phyloP scores from a whole-genome alignment of 202 grass and related monocot genomes.

The Eragrostis tef region DNA sequence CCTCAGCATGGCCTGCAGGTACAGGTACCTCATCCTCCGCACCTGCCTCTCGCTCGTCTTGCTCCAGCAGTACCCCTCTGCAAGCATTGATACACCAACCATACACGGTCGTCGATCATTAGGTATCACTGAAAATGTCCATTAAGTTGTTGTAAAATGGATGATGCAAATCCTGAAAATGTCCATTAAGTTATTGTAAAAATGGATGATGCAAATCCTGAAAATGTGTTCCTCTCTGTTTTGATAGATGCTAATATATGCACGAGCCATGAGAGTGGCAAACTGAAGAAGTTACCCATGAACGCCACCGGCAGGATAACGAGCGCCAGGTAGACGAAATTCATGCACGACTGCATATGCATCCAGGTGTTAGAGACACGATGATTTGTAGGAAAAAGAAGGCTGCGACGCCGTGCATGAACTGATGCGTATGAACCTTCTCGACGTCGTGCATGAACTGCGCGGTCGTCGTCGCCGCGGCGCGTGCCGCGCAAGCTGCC shows the following conservation, averaged over 20 bases:
- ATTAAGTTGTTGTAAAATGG: background rate
- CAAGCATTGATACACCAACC: background rate
- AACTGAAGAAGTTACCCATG: constrained; percentile 67
- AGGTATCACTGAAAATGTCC: background rate
- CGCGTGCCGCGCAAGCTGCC: constrained; percentile 49
- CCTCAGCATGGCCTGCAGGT: constrained; percentile 87
- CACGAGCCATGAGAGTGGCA: too few relatives aligned
- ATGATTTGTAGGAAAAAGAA: too few relatives aligned
- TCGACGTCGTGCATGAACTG: constrained; percentile 89
- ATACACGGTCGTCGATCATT: too few relatives aligned
- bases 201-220: too few relatives aligned
- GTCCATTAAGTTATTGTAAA: too few relatives aligned
- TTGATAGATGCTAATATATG: too few relatives aligned
- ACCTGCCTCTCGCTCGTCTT: constrained; percentile 99
- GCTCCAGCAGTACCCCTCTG: constrained; percentile 99
- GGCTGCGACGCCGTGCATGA: background rate
- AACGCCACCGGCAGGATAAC: constrained; percentile 86
- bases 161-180: too few relatives aligned
- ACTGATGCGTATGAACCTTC: constrained; percentile 57
- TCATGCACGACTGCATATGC: constrained; percentile 77
- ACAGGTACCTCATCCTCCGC: constrained; percentile 80
- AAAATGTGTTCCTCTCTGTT: too few relatives aligned
- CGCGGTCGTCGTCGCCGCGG: constrained; percentile 27
- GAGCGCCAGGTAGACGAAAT: constrained; percentile 87
- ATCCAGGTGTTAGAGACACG: too few relatives aligned